Evolutionary conservation across 768 basidiomycete species (phyloP), one percentile per base, ranked within the genome.

Genomic region (Amanita exitialis): DNA sequence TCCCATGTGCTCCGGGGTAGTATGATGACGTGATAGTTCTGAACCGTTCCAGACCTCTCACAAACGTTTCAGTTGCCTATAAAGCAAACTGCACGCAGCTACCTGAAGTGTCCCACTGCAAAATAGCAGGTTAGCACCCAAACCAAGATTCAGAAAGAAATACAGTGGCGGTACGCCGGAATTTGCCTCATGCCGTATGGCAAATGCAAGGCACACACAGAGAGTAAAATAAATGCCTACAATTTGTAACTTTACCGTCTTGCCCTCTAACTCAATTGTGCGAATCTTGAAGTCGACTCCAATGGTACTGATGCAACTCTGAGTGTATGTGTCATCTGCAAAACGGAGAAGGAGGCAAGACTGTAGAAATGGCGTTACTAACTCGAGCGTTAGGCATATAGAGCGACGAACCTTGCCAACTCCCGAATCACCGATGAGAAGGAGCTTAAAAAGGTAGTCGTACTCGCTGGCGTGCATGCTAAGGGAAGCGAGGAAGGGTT

Each of bases 261-360:
- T 96, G 53, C 95, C 95, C 63, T 98, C 95, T 49, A 98, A 77
- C 67, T 98, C 95, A 69, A 98, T 97, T 32, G 95, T 98, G 54
- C 95, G 82, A 72, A 98, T 97, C 85, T 94, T 95, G 74, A 96
- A 96, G 74, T 96, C 93, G 53, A 97, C 92, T 58, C 96, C 96
- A 68, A 97, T 98, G 35, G 95, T 97, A 53, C 86, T 89, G 65
- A 98, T 94, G 70, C 95, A 97, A 59, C 88, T 91, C 66, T 95
- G 92, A 47, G 95, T 96, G 76, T 94, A 97, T 46, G 92, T 89
- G 68, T 97, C 95, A 70, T 98, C 95, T 54, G 89, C 88, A 61
- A 92, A 92, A 65, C 90, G 90, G 58, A 92, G 77, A 56, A 92
- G 82, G 59, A 92, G 74, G 71, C 90, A 92, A 44, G 94, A 97